A percentile compares a stretch with the other conserved stretches of the same genome.
phyloP scores from a whole-genome alignment of 2,329 filamentous ascomycete genomes.

The Exutisphaerella laricina region DNA sequence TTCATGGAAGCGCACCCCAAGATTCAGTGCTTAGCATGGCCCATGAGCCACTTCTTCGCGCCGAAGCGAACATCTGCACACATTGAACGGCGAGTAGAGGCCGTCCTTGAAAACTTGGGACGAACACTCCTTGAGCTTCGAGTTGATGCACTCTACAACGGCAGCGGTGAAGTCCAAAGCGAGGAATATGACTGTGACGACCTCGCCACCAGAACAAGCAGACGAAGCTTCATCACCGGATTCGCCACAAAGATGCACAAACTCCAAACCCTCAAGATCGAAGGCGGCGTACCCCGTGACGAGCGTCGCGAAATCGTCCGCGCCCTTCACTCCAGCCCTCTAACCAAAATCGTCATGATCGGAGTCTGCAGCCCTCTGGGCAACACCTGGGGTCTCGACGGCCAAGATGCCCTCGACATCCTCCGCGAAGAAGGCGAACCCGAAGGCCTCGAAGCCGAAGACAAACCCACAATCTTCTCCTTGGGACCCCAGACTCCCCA shows the following conservation, averaged over 20 bases:
- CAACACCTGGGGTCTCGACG: constrained; percentile 42
- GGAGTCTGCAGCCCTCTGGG: constrained; percentile 40
- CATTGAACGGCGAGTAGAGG: constrained; percentile 22
- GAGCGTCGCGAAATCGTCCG: constrained; percentile 43
- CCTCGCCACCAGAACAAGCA: constrained; percentile 12
- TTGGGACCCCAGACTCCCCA: constrained; percentile 21
- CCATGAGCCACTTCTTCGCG: constrained; percentile 42
- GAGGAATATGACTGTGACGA: constrained; percentile 10
- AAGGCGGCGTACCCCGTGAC: constrained; percentile 44
- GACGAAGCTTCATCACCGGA: constrained; percentile 37
- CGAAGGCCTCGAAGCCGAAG: constrained; percentile 30
- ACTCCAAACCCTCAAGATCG: constrained; percentile 42
- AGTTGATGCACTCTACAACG: constrained; percentile 34
- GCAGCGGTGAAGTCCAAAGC: constrained; percentile 24
- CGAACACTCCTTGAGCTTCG: constrained; percentile 39
- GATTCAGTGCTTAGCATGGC: constrained; percentile 43
- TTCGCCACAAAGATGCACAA: constrained; percentile 40
- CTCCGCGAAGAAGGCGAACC: constrained; percentile 15
- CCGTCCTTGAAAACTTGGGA: constrained; percentile 37
- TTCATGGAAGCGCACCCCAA: constrained; percentile 43
- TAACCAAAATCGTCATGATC: constrained; percentile 44
- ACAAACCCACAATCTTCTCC: constrained; percentile 24
- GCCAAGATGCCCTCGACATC: constrained; percentile 27
- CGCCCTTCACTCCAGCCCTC: constrained; percentile 37
- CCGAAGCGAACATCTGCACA: constrained; percentile 25